phyloP scores from a whole-genome alignment of 805 yeast genomes.

The Saccharomyces kudriavzevii region DNA sequence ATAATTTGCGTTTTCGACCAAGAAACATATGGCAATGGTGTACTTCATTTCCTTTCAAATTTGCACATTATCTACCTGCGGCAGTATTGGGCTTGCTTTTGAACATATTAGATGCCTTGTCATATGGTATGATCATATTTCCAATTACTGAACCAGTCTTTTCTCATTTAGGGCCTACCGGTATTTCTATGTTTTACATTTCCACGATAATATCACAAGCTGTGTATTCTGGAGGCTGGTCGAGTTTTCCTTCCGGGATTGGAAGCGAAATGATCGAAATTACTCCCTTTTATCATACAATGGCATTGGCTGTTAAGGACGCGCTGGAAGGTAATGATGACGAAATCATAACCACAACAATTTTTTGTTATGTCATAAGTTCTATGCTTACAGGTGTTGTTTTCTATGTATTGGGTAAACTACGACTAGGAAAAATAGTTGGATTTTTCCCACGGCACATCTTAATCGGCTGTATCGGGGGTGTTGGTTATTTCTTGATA shows the following conservation, averaged over 20 bases:
- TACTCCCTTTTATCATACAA: conserved; percentile 95
- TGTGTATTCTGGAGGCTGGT: conserved; percentile 83
- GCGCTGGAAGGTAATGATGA: conserved; percentile 38
- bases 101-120: conserved; percentile 84
- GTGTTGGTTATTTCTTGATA: conserved; percentile 88
- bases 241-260: conserved; percentile 81
- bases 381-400: conserved; percentile 81
- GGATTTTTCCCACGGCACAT: conserved; percentile 96
- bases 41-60: conserved; percentile 1
- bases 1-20: not conserved
- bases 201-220: conserved; percentile 86
- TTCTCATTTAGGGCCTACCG: conserved; percentile 73
- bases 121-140: conserved; percentile 96
- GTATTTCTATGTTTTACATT: conserved; percentile 88
- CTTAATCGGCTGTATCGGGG: conserved; percentile 94
- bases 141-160: conserved; percentile 80
- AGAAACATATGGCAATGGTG: not conserved
- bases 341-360: conserved; percentile 72
- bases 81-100: conserved; percentile 77
- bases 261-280: conserved; percentile 98
- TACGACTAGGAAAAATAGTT: conserved; percentile 74
- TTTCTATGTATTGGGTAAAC: conserved; percentile 68
- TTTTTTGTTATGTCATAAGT: conserved; percentile 75
- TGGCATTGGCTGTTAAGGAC: conserved; percentile 68
- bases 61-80: conserved; percentile 47